phyloP scores from a whole-genome alignment of 2,329 filamentous ascomycete genomes.

The Akanthomyces muscarius region DNA sequence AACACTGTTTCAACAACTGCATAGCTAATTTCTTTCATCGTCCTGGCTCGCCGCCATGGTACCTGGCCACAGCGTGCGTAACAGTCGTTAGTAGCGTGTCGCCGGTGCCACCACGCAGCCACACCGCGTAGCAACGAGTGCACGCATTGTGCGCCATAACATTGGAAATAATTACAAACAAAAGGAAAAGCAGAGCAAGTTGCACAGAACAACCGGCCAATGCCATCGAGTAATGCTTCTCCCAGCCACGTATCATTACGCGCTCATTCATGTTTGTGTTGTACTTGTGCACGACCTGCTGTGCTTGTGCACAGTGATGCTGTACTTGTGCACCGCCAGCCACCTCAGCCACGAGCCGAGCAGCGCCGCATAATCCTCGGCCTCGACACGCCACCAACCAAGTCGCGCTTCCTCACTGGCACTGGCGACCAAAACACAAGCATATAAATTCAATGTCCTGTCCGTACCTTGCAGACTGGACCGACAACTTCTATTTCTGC shows the following conservation, averaged over 20 bases:
- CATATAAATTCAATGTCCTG: background rate
- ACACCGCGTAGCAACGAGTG: background rate
- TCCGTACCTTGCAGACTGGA: background rate
- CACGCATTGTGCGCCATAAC: background rate
- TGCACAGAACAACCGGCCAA: background rate
- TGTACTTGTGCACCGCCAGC: background rate
- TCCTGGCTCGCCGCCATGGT: background rate
- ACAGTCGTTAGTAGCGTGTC: background rate
- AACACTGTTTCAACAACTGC: background rate
- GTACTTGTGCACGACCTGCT: background rate
- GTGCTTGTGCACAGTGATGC: background rate
- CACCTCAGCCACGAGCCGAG: background rate
- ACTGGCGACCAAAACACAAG: constrained; percentile 15
- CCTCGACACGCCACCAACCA: constrained; percentile 16
- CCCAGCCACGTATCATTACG: background rate
- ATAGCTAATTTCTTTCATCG: background rate
- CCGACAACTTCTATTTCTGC: background rate
- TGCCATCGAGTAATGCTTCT: background rate
- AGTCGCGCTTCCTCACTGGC: constrained; percentile 17
- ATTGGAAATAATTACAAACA: background rate
- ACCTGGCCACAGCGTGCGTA: background rate
- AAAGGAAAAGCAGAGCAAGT: background rate
- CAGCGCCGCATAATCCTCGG: constrained; percentile 22
- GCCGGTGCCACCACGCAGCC: background rate
- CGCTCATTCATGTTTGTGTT: background rate